Evolutionary conservation across 495 filamentous ascomycete species (phyloP).

Genomic region (Amorphotheca resinae): DNA sequence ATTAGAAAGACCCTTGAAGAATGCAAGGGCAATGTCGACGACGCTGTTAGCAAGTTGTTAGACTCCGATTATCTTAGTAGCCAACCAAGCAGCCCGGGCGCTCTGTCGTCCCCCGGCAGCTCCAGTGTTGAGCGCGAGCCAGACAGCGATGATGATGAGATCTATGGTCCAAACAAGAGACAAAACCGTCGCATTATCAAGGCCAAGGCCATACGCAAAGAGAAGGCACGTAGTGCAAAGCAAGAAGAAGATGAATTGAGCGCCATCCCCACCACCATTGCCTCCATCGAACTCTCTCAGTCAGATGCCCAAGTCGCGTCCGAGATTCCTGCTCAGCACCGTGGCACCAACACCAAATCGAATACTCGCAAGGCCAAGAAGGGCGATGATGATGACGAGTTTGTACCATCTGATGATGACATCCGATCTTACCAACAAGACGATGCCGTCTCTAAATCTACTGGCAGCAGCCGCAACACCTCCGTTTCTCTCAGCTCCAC

Average conservation of each 20-base stretch:
- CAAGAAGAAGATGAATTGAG: not conserved
- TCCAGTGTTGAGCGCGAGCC: conserved; percentile 36
- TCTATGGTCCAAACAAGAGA: conserved; percentile 35
- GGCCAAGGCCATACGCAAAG: conserved; percentile 15
- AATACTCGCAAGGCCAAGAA: not conserved
- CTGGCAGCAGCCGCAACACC: not conserved
- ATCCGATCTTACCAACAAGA: not conserved
- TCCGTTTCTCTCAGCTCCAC: not conserved
- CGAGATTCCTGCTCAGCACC: not conserved
- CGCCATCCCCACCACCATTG: not conserved
- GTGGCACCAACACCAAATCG: not conserved
- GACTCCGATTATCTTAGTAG: conserved; percentile 34
- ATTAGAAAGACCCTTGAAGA: conserved; percentile 47
- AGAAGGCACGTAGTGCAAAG: no score
- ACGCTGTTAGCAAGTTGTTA: conserved; percentile 45
- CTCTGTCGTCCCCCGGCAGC: conserved; percentile 11
- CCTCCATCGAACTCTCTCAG: not conserved
- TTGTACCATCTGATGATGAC: not conserved
- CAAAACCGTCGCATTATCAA: conserved; percentile 31
- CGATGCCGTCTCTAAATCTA: not conserved
- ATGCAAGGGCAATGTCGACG: conserved; percentile 47
- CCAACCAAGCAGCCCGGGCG: conserved; percentile 18
- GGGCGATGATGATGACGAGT: not conserved
- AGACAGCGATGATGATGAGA: conserved; percentile 33
- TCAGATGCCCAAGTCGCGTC: not conserved